Evolutionary conservation across 345 rosid species (phyloP).

Genomic region (Hirschfeldia incana): DNA sequence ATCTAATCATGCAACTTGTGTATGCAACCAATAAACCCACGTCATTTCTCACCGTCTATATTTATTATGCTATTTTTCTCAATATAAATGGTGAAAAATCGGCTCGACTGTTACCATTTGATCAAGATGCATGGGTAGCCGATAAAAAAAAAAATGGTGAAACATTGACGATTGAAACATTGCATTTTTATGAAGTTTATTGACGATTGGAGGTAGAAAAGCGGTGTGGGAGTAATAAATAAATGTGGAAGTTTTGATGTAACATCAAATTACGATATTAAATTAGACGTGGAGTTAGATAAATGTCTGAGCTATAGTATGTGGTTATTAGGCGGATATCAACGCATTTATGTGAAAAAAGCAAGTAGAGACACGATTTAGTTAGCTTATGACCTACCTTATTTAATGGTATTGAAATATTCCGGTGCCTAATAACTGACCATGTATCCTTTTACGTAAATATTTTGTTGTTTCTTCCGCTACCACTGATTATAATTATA

Average conservation of each 20-base stretch:
- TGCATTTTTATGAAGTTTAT: background rate
- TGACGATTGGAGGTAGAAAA: constrained; percentile 4
- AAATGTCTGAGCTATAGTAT: constrained; percentile 42
- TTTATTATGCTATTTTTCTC: background rate
- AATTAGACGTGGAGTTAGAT: constrained; percentile 45
- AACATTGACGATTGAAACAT: too few relatives aligned
- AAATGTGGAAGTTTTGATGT: constrained; percentile 26
- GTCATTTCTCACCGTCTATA: constrained; percentile 22
- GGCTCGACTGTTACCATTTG: too few relatives aligned
- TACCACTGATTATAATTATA: constrained; percentile 23
- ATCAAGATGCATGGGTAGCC: too few relatives aligned
- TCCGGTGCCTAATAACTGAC: constrained; percentile 40
- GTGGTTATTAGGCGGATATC: constrained; percentile 46
- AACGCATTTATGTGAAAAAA: constrained; percentile 52
- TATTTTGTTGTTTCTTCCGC: constrained; percentile 30
- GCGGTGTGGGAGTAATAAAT: constrained; percentile 23
- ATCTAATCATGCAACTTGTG: constrained; percentile 31
- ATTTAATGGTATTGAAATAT: constrained; percentile 50
- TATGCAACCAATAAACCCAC: constrained; percentile 1
- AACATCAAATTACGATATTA: constrained; percentile 40
- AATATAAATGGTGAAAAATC: constrained; percentile 21
- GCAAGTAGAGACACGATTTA: constrained; percentile 46
- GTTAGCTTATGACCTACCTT: constrained; percentile 69
- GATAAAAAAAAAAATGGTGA: too few relatives aligned
- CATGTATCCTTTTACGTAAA: constrained; percentile 11